Base-by-base conservation (phyloP, 768 basidiomycete species). In the Leucogyrophana mollusca region DNA sequence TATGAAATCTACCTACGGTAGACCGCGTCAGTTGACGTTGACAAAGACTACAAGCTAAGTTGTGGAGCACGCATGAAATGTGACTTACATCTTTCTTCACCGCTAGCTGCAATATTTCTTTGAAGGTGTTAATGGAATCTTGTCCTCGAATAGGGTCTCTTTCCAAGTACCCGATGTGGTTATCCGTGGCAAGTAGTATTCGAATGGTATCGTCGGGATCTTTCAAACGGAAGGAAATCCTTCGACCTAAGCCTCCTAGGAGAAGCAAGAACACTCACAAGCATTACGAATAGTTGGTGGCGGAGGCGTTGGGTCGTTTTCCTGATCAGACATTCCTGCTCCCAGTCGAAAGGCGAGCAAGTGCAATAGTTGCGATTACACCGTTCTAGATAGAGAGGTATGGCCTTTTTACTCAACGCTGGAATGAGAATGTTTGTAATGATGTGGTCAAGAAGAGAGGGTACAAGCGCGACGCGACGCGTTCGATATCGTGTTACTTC, bases 71-170 rank as follows among this genome's bases (percentile, higher is more conserved):
- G 17, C n/a, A 49, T 10, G 6, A 10, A 23, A 46, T 49, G n/a
- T 25, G 13, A 68, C 86, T 55, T 59, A 92, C 93, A 56, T 94
- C 85, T 54, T 90, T 72, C 55, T 94, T 94, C 13, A 87, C 82
- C 2, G 93, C 95, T 6, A 98, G 70, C 60, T 96, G 84, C 16
- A 99, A 70, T 40, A 99, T 91, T 70, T 99, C 96, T 55, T 77
- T 79, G 69, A 99, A 99, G 0, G 94, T 90, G 65, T 95, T 88
- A 56, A 99, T 89, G 3, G 93, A 90, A 62, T 99, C 96, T 65
- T 91, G 87, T 0, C 95, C 94, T 23, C 96, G 80, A 34, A 97
- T 76, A 2, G 96, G 94, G 61, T 99, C 96, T 50, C 92, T 78
- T 67, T 98, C 95, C 51, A 87, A 78, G 69, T 91, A 96, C 0